Base-by-base conservation (phyloP, 2,329 filamentous ascomycete species). In the Gaeumannomyces tritici region DNA sequence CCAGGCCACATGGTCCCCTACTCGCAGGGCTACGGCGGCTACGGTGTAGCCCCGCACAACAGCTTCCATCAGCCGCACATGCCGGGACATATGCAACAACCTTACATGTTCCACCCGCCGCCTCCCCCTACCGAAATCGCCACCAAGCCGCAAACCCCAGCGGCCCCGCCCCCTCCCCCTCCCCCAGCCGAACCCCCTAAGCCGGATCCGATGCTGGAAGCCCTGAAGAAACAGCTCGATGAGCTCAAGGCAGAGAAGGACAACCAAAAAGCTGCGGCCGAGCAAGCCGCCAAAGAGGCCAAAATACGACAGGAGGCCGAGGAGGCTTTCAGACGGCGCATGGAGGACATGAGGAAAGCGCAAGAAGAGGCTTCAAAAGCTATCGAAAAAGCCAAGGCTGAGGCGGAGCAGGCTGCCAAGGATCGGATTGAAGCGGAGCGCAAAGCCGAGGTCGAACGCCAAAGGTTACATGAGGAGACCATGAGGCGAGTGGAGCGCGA, bases 1-100 rank as follows among this genome's bases (percentile, higher is more conserved):
- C 76, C 75, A 61, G 79, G 80, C 62, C 79, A 80, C 57, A 77
- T 84, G 77, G 79, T 82, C 70, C 80, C 79, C 11, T 83, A 82
- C 62, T 74, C 74, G 31, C 68, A 69, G 18, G 69, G 69, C 26
- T 77, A 73, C 61, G 70, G 67, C 27, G 72, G 65, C 4, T 72
- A 72, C 58, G 69, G 66, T 33, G 35, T 27, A 4, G 24, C 55
- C 18, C 24, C 35, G 35, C 35, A 42, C 35, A 42, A 4, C 15
- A 55, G 21, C 42, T 54, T 61, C 42, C 35, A 9, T 29, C 57
- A 42, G 35, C 35, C 24, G n/a, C 24, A 11, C 18, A 62, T 75
- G 54, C 71, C 71, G 12, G 68, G 65, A 18, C 72, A 74, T 24
- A 69, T 79, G 69, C 73, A 75, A 59, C 35, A 42, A 42, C 74